These are phyloP conservation scores for Russula olivacea DNA, from an alignment of 768 basidiomycete genomes.

Conservation along the genomic window DNA sequence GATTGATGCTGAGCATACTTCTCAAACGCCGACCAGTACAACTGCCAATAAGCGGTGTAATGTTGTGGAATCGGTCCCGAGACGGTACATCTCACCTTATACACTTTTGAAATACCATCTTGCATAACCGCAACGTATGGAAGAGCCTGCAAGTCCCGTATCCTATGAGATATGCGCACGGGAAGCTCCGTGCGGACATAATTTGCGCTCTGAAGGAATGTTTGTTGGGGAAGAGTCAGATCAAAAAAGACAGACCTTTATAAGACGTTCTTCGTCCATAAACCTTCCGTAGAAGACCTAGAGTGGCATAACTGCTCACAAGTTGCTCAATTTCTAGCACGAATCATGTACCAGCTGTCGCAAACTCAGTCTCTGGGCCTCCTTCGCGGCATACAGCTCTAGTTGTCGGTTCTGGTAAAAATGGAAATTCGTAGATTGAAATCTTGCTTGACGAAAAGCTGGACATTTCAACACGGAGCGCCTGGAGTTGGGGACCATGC, in stretches of 20 bases:
- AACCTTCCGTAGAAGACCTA: constrained; percentile 84
- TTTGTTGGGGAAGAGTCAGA: background rate
- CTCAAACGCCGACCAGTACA: constrained; percentile 85
- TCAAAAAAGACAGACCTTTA: constrained; percentile 47
- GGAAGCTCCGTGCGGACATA: constrained; percentile 88
- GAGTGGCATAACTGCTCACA: constrained; percentile 11
- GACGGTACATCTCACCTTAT: constrained; percentile 51
- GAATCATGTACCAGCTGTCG: constrained; percentile 62
- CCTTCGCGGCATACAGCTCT: constrained; percentile 71
- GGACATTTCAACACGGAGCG: background rate
- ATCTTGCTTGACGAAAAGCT: constrained; percentile 7
- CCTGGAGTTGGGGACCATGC: background rate
- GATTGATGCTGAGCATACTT: constrained; percentile 41
- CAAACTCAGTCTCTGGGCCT: constrained; percentile 65
- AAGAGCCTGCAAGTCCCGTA: constrained; percentile 79
- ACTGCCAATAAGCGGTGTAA: constrained; percentile 35
- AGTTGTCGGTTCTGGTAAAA: constrained; percentile 84
- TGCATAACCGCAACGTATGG: constrained; percentile 86
- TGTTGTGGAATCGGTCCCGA: background rate
- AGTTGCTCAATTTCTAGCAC: background rate
- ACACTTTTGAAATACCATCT: constrained; percentile 75
- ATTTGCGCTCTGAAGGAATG: constrained; percentile 62
- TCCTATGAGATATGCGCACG: constrained; percentile 78
- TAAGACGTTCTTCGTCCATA: constrained; percentile 70
- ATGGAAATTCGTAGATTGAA: constrained; percentile 28